phyloP scores from a whole-genome alignment of 208 protist genomes.

The Leishmania tropica region DNA sequence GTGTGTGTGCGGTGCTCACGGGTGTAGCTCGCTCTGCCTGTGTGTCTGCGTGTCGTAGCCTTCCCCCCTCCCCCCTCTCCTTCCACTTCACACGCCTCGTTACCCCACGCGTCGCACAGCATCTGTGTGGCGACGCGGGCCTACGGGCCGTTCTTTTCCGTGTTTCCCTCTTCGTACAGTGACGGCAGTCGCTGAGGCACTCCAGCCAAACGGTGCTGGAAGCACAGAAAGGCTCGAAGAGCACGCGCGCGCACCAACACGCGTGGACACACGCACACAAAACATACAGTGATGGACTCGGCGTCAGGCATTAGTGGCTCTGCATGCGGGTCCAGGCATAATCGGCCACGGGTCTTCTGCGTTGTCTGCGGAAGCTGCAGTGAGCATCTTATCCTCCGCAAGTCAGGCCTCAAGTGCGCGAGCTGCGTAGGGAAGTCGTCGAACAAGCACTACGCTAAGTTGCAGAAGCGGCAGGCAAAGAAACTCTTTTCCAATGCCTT shows the following conservation, averaged over 20 bases:
- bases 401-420: slow-evolving; percentile 59
- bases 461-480: slow-evolving; percentile 49
- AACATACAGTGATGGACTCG: background rate
- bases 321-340: background rate
- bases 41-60: background rate
- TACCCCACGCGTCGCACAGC: background rate
- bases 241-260: background rate
- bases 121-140: background rate
- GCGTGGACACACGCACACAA: background rate
- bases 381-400: slow-evolving; percentile 45
- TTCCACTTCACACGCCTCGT: background rate
- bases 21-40: background rate
- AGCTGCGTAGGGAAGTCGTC: slow-evolving; percentile 51
- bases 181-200: background rate
- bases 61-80: background rate
- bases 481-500: slow-evolving; percentile 27
- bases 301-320: background rate
- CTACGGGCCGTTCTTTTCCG: background rate
- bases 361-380: slow-evolving; percentile 57
- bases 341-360: slow-evolving; percentile 40
- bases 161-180: background rate
- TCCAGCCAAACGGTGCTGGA: background rate
- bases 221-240: background rate
- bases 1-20: too few species aligned
- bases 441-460: slow-evolving; percentile 38